Percentiles rank a stretch among this genome's conserved stretches.
phyloP scores from a whole-genome alignment of 306 rosid species.

The Fragaria nilgerrensis region DNA sequence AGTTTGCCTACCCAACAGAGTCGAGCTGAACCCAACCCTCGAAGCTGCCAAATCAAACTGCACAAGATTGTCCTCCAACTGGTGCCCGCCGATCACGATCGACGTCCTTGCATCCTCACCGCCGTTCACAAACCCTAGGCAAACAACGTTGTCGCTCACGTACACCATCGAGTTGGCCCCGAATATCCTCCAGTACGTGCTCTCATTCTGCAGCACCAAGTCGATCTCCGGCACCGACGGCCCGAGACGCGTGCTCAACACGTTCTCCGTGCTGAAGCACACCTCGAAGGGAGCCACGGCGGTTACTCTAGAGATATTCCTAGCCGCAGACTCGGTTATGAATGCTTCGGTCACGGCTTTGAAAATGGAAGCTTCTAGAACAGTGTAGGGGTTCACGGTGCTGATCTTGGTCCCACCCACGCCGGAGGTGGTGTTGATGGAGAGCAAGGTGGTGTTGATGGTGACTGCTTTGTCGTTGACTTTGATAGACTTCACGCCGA shows the following conservation, averaged over 20 bases:
- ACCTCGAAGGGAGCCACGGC: slow-evolving; percentile 44
- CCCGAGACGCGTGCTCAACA: slow-evolving; percentile 33
- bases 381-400: slow-evolving; percentile 59
- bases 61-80: slow-evolving; percentile 55
- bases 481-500: slow-evolving; percentile 43
- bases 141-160: slow-evolving; percentile 43
- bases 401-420: slow-evolving; percentile 76
- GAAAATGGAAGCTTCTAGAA: slow-evolving; percentile 50
- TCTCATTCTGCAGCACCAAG: slow-evolving; percentile 45
- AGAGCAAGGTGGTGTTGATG: slow-evolving; percentile 39
- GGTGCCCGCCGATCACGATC: slow-evolving; percentile 64
- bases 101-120: slow-evolving; percentile 39
- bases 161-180: slow-evolving; percentile 62
- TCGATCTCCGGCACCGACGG: slow-evolving; percentile 54
- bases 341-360: slow-evolving; percentile 46
- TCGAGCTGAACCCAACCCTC: slow-evolving; percentile 50
- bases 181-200: slow-evolving; percentile 49
- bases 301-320: slow-evolving; percentile 37
- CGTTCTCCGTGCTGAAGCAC: slow-evolving; percentile 40
- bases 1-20: slow-evolving; percentile 23
- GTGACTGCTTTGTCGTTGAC: slow-evolving; percentile 29
- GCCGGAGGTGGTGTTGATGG: slow-evolving; percentile 37
- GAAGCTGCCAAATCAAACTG: slow-evolving; percentile 53
- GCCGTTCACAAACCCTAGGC: slow-evolving; percentile 59
- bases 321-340: slow-evolving; percentile 28